These are phyloP conservation scores for Xerocomus potaroensis DNA, from an alignment of 768 basidiomycete genomes.

Conservation along the genomic window DNA sequence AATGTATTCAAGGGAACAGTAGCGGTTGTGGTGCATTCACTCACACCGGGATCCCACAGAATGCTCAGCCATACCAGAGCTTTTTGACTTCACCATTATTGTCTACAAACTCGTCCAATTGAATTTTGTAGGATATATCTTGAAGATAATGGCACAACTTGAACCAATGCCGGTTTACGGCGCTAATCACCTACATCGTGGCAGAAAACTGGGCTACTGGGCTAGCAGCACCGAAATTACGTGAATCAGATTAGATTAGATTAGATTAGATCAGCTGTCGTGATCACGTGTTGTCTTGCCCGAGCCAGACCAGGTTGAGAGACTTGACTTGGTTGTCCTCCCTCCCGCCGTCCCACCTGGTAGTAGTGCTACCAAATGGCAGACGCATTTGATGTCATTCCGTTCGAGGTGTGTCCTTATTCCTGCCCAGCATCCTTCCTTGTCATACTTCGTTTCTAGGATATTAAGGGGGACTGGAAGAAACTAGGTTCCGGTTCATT, in stretches of 20 bases:
- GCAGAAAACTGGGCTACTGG: no score
- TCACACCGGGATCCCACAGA: conserved; percentile 25
- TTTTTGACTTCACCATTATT: conserved; percentile 7
- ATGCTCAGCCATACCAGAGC: conserved; percentile 32
- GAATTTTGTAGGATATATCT: no score
- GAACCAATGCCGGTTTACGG: no score
- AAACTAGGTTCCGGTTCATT: conserved; percentile 91
- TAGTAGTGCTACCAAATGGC: conserved; percentile 32
- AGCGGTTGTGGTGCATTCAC: conserved; percentile 22
- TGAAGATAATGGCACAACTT: no score
- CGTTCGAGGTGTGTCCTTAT: conserved; percentile 59
- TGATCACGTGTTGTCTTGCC: conserved; percentile 24
- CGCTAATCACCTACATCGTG: no score
- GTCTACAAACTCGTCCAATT: no score
- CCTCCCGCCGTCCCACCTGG: conserved; percentile 3
- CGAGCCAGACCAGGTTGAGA: conserved; percentile 13
- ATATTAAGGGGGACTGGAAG: conserved; percentile 85
- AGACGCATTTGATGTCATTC: conserved; percentile 85
- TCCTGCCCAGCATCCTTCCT: background rate
- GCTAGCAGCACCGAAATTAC: no score
- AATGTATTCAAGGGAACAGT: conserved; percentile 35
- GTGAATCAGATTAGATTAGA: no score
- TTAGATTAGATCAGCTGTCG: conserved; percentile 12
- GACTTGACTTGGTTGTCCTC: background rate
- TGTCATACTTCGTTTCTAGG: conserved; percentile 40